Evolutionary conservation across 495 filamentous ascomycete genomes (phyloP), one percentile per base, ranked within the genome.

Genomic region (Cetradonia linearis): DNA sequence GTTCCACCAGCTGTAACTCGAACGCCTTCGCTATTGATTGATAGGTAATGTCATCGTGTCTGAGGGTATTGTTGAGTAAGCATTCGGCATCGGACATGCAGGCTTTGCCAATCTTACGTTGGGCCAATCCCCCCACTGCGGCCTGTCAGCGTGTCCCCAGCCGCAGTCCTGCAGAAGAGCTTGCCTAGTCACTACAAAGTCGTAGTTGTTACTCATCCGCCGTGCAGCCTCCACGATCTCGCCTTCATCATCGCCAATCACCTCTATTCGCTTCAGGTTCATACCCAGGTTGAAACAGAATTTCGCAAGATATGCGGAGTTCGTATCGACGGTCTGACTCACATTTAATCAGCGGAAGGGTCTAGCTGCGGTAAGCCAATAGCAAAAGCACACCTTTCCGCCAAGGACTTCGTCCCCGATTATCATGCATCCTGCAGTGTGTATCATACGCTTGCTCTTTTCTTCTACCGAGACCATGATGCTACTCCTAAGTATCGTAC

Each of bases 31-130:
- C 93, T 67, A 98, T 91, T 27, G 91, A 91, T 67, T 84, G 74
- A 77, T 98, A 98, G 40, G 93, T 97, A 63, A 98, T 97, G 68
- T 98, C 93, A 68, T 98, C 93, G 74, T 97, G 93, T 58, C 86
- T 93, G 66, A 62, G 61, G 36, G 58, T 30, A 44, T 40, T 11
- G 10, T 30, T 52, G 46, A 36, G 50, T 61, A 59, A 63, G 52
- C 58, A 56, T n/a, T 49, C 28, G 28, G 56, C 48, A 59, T 50
- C 7, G 14, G 5, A 55, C 60, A 61, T 54, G n/a, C 20, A 1
- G 1, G 54, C 40, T 61, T 13, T 55, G 63, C 62, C 61, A 60
- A 65, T 74, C 78, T 66, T 68, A 91, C 87, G 91, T 96, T 56
- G 93, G 92, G 3, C 93, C 93, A 68, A 98, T 96, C 30, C 93